phyloP scores from a whole-genome alignment of 768 basidiomycete species.

The Suillus decipiens region DNA sequence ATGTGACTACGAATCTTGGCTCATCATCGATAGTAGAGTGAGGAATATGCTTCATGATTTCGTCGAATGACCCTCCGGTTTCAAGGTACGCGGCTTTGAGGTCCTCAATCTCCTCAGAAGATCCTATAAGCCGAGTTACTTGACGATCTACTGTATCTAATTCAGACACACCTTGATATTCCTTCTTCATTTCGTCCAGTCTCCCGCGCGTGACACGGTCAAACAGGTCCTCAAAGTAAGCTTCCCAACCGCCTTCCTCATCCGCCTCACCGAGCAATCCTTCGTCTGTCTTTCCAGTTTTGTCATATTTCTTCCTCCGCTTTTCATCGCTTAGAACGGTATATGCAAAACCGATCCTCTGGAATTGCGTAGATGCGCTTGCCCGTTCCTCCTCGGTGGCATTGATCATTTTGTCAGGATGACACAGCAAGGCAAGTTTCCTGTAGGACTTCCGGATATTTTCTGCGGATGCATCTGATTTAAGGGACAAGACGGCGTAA shows the following conservation, averaged over 20 bases:
- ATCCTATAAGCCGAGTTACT: slow-evolving; percentile 51
- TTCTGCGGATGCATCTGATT: slow-evolving; percentile 54
- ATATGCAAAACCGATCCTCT: slow-evolving; percentile 94
- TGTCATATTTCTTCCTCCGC: slow-evolving; percentile 76
- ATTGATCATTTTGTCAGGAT: slow-evolving; percentile 87
- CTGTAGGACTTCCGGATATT: slow-evolving; percentile 86
- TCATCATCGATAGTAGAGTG: slow-evolving; percentile 88
- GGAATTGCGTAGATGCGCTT: slow-evolving; percentile 77
- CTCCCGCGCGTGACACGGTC: slow-evolving; percentile 83
- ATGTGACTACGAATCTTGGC: slow-evolving; percentile 68
- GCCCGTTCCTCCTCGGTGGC: slow-evolving; percentile 61
- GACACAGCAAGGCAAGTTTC: slow-evolving; percentile 74
- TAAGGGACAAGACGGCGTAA: slow-evolving; percentile 69
- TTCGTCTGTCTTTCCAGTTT: slow-evolving; percentile 85
- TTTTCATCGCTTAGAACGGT: slow-evolving; percentile 81
- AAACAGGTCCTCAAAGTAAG: slow-evolving; percentile 91
- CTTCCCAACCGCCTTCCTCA: slow-evolving; percentile 86
- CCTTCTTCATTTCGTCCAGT: slow-evolving; percentile 91
- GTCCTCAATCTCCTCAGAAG: slow-evolving; percentile 82
- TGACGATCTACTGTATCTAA: no score
- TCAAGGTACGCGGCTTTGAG: slow-evolving; percentile 71
- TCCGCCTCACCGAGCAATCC: slow-evolving; percentile 67
- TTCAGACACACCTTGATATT: slow-evolving; percentile 76
- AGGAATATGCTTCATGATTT: slow-evolving; percentile 84
- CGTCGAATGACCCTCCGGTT: slow-evolving; percentile 72